Conservation (phyloP, 805 yeast species). For the Candida verbasci region DNA sequence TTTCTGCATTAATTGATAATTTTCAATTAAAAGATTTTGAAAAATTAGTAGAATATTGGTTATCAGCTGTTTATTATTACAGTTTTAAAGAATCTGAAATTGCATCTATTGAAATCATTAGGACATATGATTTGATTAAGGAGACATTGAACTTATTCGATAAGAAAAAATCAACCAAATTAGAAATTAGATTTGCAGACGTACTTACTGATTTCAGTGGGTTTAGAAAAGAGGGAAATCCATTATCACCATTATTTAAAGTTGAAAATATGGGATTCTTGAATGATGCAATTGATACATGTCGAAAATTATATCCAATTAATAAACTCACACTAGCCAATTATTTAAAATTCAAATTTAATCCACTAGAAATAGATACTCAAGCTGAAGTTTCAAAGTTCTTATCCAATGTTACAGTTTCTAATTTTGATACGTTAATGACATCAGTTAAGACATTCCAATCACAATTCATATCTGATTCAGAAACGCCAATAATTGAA, state of each 20-base stretch:
- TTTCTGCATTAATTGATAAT: slow-evolving; percentile 12
- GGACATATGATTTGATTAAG: slow-evolving; percentile 25
- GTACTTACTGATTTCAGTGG: slow-evolving; percentile 9
- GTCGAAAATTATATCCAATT: slow-evolving; percentile 30
- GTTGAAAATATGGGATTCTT: too few species aligned
- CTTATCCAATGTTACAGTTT: slow-evolving; percentile 17
- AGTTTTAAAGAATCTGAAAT: slow-evolving; percentile 10
- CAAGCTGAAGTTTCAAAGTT: slow-evolving; percentile 25
- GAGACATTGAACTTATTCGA: slow-evolving; percentile 15
- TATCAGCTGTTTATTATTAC: slow-evolving; percentile 21
- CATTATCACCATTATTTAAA: slow-evolving; percentile 14
- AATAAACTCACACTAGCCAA: slow-evolving; percentile 29
- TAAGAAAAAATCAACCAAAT: not conserved
- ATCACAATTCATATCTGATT: slow-evolving; percentile 15
- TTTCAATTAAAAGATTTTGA: slow-evolving; percentile 9
- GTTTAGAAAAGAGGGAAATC: slow-evolving; percentile 15
- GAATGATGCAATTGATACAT: slow-evolving; percentile 20
- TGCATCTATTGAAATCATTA: slow-evolving; percentile 22
- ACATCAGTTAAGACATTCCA: slow-evolving; percentile 17
- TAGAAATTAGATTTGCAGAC: too few species aligned
- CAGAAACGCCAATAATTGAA: slow-evolving; percentile 13
- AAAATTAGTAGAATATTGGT: slow-evolving; percentile 15
- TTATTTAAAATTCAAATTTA: slow-evolving; percentile 22
- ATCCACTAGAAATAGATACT: slow-evolving; percentile 9
- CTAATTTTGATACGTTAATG: slow-evolving; percentile 19